Evolutionary conservation across 2,329 filamentous ascomycete species (phyloP), one percentile per base, ranked within the genome.

Genomic region (Neoascochyta sp.): DNA sequence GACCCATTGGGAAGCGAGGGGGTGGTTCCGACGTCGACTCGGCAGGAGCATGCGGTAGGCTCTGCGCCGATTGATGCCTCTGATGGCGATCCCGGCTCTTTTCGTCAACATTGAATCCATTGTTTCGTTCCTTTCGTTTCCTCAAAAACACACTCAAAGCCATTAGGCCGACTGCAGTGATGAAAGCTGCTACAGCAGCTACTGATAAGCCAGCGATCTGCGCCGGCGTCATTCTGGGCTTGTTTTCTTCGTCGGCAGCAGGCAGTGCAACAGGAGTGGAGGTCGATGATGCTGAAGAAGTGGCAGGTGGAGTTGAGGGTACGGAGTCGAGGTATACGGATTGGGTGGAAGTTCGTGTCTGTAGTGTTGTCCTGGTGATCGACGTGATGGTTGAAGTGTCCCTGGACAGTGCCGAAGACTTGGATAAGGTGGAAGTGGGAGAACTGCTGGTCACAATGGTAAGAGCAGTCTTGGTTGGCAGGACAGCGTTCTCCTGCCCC

Each of bases 131-230:
- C 31, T 50, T 59, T 23, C 59, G 43, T 30, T 48, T 55, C 25
- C 60, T 43, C 8, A 64, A 36, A 29, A 53, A 64, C 7, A 62
- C 47, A 31, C 59, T 58, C 17, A 63, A 43, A 18, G 52, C 52
- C 52, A 64, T 58, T n/a, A 62, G 45, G 2, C 59, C 61, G 25
- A 62, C 53, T n/a, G 59, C 57, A 29, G 64, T 41, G 16, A 60
- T 50, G 25, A 65, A 59, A 4, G 59, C 50, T 27, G 61, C 54
- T 7, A 52, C 55, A 7, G 54, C 60, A 18, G 61, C 62, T 21
- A 64, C 55, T 6, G 58, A 50, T 9, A 65, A 46, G 5, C 62
- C 62, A 7, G 55, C 57, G 32, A 65, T 64, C 39, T 65, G 60
- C 13, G 60, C 57, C 12, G 61, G 54, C 11, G 45, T 61, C 52